Evolutionary conservation across 1,139 yeast genomes (phyloP).

Genomic region (Saccharomyces hybrid): DNA sequence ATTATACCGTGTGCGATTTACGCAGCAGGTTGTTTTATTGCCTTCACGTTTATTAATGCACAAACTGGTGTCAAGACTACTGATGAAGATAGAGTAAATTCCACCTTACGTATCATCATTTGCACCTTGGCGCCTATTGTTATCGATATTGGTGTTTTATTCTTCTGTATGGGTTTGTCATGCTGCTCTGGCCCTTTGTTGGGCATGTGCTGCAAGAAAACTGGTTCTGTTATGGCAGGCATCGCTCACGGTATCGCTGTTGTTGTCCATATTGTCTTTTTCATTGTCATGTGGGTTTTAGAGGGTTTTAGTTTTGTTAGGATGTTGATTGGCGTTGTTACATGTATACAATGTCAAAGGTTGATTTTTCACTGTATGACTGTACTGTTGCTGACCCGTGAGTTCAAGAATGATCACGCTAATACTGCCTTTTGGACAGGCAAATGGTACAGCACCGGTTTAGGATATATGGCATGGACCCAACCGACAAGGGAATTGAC

Average conservation of each 20-base stretch:
- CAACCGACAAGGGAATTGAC: constrained; percentile 95
- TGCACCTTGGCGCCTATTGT: constrained; percentile 90
- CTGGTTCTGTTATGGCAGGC: constrained; percentile 96
- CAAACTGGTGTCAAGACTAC: constrained; percentile 77
- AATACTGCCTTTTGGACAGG: constrained; percentile 99
- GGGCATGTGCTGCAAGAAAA: constrained; percentile 94
- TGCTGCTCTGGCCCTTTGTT: constrained; percentile 97
- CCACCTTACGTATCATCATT: constrained; percentile 74
- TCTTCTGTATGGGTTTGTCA: constrained; percentile 64
- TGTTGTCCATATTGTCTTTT: constrained; percentile 72
- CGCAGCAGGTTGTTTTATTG: constrained; percentile 87
- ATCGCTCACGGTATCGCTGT: constrained; percentile 95
- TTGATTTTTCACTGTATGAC: constrained; percentile 79
- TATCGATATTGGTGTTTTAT: constrained; percentile 79
- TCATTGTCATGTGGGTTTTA: constrained; percentile 94
- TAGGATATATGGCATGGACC: constrained; percentile 93
- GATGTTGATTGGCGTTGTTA: constrained; percentile 78
- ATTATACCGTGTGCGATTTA: constrained; percentile 74
- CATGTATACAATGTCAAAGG: constrained; percentile 85
- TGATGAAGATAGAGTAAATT: constrained; percentile 55
- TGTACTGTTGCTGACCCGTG: constrained; percentile 79
- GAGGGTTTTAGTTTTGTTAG: constrained; percentile 87
- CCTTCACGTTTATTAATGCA: constrained; percentile 88
- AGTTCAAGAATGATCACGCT: constrained; percentile 93
- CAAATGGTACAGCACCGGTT: constrained; percentile 93